These are phyloP conservation scores for Coleophoma crateriformis DNA, from an alignment of 2,329 filamentous ascomycete species.

Conservation along the genomic window DNA sequence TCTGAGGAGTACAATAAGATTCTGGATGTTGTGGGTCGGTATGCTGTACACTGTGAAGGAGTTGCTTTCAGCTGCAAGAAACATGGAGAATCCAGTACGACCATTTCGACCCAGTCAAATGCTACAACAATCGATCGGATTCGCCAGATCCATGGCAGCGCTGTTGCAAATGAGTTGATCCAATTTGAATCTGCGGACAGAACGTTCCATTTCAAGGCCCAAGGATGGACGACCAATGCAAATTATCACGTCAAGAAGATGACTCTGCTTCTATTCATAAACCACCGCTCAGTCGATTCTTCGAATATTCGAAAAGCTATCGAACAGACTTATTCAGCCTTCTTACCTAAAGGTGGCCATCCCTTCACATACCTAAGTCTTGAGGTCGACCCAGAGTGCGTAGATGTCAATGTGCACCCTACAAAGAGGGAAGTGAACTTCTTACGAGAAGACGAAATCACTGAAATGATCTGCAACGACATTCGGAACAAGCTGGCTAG, in stretches of 20 bases:
- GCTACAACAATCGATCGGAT: slow-evolving; percentile 78
- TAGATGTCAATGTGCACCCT: slow-evolving; percentile 96
- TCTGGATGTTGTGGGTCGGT: slow-evolving; percentile 86
- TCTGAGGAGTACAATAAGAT: slow-evolving; percentile 98
- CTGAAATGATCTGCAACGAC: slow-evolving; percentile 75
- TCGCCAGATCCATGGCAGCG: slow-evolving; percentile 79
- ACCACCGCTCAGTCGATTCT: slow-evolving; percentile 90
- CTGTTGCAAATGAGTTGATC: slow-evolving; percentile 83
- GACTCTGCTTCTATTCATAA: slow-evolving; percentile 86
- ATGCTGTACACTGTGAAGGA: slow-evolving; percentile 86
- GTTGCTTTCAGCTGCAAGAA: slow-evolving; percentile 97
- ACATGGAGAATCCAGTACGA: slow-evolving; percentile 78
- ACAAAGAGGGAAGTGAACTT: slow-evolving; percentile 98
- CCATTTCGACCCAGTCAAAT: slow-evolving; percentile 70
- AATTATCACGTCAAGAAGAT: slow-evolving; percentile 94
- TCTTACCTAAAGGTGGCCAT: slow-evolving; percentile 88
- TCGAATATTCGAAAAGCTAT: slow-evolving; percentile 80
- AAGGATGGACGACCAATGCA: slow-evolving; percentile 81
- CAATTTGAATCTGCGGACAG: slow-evolving; percentile 66
- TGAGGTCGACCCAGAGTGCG: slow-evolving; percentile 84
- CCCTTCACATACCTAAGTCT: slow-evolving; percentile 91
- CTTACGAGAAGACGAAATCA: slow-evolving; percentile 94
- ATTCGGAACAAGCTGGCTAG: slow-evolving; percentile 74
- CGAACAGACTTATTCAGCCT: slow-evolving; percentile 82
- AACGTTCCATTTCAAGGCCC: slow-evolving; percentile 78